Evolutionary conservation across 352 stramenopile species (phyloP).

Genomic region (Elongisporangium senticosum): DNA sequence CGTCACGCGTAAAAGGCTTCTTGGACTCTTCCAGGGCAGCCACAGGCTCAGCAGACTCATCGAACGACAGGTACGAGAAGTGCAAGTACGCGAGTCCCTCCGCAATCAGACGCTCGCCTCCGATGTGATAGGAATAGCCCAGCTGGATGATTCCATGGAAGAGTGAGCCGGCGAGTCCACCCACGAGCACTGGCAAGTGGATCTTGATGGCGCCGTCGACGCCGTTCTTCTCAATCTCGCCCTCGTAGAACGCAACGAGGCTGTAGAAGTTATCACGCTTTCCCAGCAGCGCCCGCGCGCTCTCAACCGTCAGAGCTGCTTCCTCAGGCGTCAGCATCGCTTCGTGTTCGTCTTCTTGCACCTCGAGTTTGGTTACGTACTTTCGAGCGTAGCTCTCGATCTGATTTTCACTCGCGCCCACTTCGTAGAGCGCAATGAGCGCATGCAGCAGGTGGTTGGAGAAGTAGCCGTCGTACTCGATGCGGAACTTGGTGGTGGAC

Average conservation of each 20-base stretch:
- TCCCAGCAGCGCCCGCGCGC: conserved; percentile 16
- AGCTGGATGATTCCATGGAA: conserved; percentile 40
- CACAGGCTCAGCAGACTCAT: conserved; percentile 11
- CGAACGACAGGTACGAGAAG: conserved; percentile 26
- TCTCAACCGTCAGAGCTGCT: conserved; percentile 13
- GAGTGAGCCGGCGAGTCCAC: conserved; percentile 26
- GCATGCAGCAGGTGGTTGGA: conserved; percentile 38
- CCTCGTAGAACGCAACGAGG: conserved; percentile 22
- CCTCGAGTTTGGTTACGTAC: conserved; percentile 27
- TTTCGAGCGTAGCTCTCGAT: conserved; percentile 22
- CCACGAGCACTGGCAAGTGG: conserved; percentile 21
- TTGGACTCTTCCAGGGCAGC: conserved; percentile 9
- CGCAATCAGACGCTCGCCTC: conserved; percentile 23
- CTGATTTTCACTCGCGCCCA: conserved; percentile 23
- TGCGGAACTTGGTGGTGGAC: conserved; percentile 26
- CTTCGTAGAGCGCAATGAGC: conserved; percentile 27
- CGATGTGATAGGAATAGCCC: conserved; percentile 32
- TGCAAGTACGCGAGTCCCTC: conserved; percentile 35
- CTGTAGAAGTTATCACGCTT: conserved; percentile 23
- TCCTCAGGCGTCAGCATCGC: conserved; percentile 11
- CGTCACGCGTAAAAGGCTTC: conserved; percentile 14
- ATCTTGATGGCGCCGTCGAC: conserved; percentile 24
- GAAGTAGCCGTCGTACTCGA: conserved; percentile 32
- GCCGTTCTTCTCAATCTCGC: conserved; percentile 19
- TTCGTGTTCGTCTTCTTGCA: conserved; percentile 16